These are phyloP conservation scores for Hypoxylon trugodes DNA, from an alignment of 495 filamentous ascomycete species.

Conservation along the genomic window DNA sequence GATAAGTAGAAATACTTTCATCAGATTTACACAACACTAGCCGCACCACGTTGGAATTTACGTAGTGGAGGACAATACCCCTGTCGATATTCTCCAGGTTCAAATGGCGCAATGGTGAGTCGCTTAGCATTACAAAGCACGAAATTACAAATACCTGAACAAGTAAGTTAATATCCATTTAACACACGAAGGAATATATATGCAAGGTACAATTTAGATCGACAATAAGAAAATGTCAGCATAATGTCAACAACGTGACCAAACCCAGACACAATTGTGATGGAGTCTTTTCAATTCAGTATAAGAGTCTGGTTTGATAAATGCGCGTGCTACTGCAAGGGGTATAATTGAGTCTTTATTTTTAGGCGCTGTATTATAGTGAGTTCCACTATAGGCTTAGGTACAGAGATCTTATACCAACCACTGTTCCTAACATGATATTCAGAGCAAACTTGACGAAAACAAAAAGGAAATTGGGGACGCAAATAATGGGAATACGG, in stretches of 20 bases:
- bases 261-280: background rate
- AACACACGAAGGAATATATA: background rate
- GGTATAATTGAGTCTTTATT: constrained; percentile 14
- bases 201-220: constrained; percentile 20
- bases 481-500: no score
- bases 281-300: background rate
- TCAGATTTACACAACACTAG: background rate
- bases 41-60: background rate
- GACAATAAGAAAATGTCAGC: background rate
- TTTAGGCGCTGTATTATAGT: constrained; percentile 6
- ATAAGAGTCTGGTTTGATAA: background rate
- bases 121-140: background rate
- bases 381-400: background rate
- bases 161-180: background rate
- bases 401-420: no score
- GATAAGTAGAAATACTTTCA: background rate
- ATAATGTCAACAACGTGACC: background rate
- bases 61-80: background rate
- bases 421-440: no score
- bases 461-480: no score
- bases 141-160: constrained; percentile 10
- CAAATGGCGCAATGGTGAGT: background rate
- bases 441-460: no score
- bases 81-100: background rate
- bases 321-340: constrained; percentile 17